These are phyloP conservation scores for Trichosporon asahii DNA, from an alignment of 1,284 basidiomycete genomes.

Conservation along the genomic window DNA sequence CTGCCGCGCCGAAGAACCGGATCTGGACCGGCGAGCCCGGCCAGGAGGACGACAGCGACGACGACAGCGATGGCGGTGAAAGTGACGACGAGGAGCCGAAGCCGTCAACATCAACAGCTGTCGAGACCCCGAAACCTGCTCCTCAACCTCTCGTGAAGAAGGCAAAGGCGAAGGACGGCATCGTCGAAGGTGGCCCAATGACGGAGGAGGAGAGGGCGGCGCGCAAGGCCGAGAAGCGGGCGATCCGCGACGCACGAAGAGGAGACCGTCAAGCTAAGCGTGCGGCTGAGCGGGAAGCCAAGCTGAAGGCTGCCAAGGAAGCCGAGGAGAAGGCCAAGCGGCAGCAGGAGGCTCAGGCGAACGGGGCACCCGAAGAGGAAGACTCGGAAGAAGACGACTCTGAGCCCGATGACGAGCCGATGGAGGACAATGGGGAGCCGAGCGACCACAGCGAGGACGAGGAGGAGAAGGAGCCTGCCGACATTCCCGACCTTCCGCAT, in stretches of 20 bases:
- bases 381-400: constrained; percentile 27
- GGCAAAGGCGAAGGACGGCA: not conserved
- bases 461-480: constrained; percentile 19
- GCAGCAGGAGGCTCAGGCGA: constrained; percentile 11
- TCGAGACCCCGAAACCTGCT: not conserved
- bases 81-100: constrained; percentile 15
- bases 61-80: constrained; percentile 7
- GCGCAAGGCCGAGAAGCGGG: constrained; percentile 26
- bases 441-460: constrained; percentile 20
- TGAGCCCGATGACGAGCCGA: constrained; percentile 22
- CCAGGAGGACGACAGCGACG: constrained; percentile 23
- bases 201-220: constrained; percentile 13
- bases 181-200: not conserved
- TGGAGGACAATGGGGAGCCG: constrained; percentile 22
- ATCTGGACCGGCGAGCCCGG: constrained; percentile 21
- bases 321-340: constrained; percentile 12
- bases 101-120: not conserved
- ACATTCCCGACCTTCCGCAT: constrained; percentile 25
- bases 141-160: constrained; percentile 4
- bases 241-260: constrained; percentile 15
- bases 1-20: constrained; percentile 47
- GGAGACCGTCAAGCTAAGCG: constrained; percentile 20
- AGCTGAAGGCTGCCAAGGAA: constrained; percentile 3
- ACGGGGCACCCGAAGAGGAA: constrained; percentile 12
- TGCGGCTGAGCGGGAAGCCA: constrained; percentile 14